A percentile compares a stretch with the other conserved stretches of the same genome.
Conservation (phyloP, 805 yeast species). For the Kazachstania viticola region DNA sequence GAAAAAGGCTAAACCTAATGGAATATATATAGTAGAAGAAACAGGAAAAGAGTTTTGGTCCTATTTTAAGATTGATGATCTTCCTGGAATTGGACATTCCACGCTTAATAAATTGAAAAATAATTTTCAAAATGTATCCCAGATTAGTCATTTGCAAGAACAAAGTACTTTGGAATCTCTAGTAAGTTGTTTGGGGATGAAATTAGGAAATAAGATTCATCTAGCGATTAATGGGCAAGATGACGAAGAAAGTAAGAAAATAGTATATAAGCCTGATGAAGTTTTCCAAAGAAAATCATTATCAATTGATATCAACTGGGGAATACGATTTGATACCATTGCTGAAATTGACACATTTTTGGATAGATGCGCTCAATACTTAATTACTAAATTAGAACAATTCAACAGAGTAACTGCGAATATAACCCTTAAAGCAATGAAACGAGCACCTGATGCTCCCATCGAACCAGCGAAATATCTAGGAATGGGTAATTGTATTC, state of each 20-base stretch:
- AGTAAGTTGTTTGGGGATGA: conserved; percentile 45
- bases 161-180: conserved; percentile 28
- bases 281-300: conserved; percentile 55
- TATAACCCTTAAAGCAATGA: conserved; percentile 56
- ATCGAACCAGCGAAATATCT: conserved; percentile 63
- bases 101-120: conserved; percentile 35
- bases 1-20: conserved; percentile 71
- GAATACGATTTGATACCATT: conserved; percentile 57
- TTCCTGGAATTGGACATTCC: conserved; percentile 57
- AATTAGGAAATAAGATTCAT: conserved; percentile 54
- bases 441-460: conserved; percentile 56
- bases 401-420: conserved; percentile 40
- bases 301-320: conserved; percentile 86
- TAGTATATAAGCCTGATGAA: conserved; percentile 37
- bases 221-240: conserved; percentile 61
- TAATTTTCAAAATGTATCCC: conserved; percentile 1
- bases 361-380: conserved; percentile 44
- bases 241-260: conserved; percentile 39
- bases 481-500: conserved; percentile 77
- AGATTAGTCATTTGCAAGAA: conserved; percentile 29
- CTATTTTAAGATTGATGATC: conserved; percentile 22
- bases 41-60: conserved; percentile 25
- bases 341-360: conserved; percentile 57
- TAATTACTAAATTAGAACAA: conserved; percentile 40
- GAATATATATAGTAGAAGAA: conserved; percentile 32